Conservation (phyloP, 208 protist genomes). For the Porcisia hertigi region DNA sequence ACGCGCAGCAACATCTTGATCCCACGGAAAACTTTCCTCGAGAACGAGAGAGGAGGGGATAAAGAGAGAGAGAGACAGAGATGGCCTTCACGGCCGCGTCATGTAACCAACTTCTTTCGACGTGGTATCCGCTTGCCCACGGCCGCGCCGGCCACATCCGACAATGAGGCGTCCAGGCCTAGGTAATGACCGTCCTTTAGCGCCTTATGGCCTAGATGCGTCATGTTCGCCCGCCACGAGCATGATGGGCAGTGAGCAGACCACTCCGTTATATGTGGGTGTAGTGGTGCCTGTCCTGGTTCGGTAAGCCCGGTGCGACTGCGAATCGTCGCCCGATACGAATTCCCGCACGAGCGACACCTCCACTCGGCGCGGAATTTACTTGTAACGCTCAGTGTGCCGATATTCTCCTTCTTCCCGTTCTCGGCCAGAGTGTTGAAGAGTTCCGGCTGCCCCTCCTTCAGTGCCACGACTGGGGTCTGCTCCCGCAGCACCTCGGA, state of each 20-base stretch:
- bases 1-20: neutral
- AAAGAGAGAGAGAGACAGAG: neutral
- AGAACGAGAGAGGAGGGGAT: neutral
- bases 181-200: constrained; percentile 56
- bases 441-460: constrained; percentile 45
- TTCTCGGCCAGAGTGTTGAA: constrained; percentile 44
- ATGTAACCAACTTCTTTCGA: constrained; percentile 54
- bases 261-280: constrained; percentile 56
- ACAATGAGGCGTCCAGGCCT: constrained; percentile 41
- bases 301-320: constrained; percentile 77
- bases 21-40: neutral
- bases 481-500: constrained; percentile 81
- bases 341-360: constrained; percentile 56
- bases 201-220: constrained; percentile 37
- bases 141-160: constrained; percentile 4
- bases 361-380: constrained; percentile 81
- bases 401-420: constrained; percentile 60
- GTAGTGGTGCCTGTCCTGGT: constrained; percentile 57
- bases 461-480: constrained; percentile 22
- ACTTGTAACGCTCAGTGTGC: constrained; percentile 50
- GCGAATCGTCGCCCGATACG: constrained; percentile 70
- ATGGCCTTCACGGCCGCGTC: neutral
- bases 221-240: constrained; percentile 67
- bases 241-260: constrained; percentile 65
- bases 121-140: constrained; percentile 40